Evolutionary conservation across 78 protist species (phyloP).

Genomic region (Diacronema lutheri): DNA sequence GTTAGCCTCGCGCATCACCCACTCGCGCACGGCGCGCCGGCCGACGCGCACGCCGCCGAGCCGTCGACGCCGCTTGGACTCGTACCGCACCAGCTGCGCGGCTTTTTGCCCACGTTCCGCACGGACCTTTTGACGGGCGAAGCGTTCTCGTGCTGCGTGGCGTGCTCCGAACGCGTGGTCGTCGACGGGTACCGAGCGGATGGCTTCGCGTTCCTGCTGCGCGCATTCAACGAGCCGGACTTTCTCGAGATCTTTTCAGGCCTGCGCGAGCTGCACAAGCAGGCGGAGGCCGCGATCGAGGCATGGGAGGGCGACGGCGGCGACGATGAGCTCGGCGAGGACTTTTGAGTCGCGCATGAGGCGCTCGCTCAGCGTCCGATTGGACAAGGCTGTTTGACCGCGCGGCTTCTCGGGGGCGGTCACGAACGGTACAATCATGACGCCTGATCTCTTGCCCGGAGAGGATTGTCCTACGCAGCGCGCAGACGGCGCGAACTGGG

Average conservation of each 20-base stretch:
- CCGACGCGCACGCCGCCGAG: conserved; percentile 43
- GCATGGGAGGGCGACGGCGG: too few species aligned
- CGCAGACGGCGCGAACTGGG: too few species aligned
- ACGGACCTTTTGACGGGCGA: conserved; percentile 41
- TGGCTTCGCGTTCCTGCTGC: neutral
- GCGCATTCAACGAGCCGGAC: conserved; percentile 40
- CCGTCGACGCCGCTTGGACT: conserved; percentile 20
- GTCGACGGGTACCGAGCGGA: neutral
- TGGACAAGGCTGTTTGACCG: too few species aligned
- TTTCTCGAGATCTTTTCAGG: conserved; percentile 75
- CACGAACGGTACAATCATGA: too few species aligned
- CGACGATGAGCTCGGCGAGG: too few species aligned
- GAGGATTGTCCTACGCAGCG: too few species aligned
- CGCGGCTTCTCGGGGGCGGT: too few species aligned
- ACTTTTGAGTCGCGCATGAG: too few species aligned
- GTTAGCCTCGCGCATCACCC: conserved; percentile 84
- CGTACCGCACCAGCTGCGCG: conserved; percentile 85
- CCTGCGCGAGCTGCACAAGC: conserved; percentile 35
- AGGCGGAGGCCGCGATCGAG: conserved; percentile 28
- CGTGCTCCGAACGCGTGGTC: conserved; percentile 79
- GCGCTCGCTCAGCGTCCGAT: too few species aligned
- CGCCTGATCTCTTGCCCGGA: too few species aligned
- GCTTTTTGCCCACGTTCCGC: conserved; percentile 63
- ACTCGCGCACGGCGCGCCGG: conserved; percentile 30
- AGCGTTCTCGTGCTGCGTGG: conserved; percentile 81